Conservation (phyloP, 805 yeast species). For the Ogataea dorogensis region DNA sequence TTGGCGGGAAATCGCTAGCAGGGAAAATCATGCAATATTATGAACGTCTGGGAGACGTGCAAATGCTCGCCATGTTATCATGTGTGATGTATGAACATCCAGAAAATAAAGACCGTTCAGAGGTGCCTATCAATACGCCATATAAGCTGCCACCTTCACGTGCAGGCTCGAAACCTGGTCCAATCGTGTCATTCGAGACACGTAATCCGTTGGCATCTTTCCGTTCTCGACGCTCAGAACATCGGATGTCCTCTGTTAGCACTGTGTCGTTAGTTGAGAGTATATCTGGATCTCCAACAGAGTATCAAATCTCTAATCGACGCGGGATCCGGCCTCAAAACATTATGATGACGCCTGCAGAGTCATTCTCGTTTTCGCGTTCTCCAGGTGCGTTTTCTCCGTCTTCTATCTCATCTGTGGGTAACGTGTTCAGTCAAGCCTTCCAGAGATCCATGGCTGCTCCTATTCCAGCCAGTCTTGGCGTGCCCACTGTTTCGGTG, state of each 20-base stretch:
- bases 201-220: slow-evolving; percentile 13
- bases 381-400: slow-evolving; percentile 16
- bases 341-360: slow-evolving; percentile 9
- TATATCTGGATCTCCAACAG: slow-evolving; percentile 31
- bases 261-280: slow-evolving; percentile 26
- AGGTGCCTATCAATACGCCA: slow-evolving; percentile 49
- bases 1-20: slow-evolving; percentile 68
- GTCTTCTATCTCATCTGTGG: slow-evolving; percentile 16
- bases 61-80: slow-evolving; percentile 87
- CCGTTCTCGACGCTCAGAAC: slow-evolving; percentile 10
- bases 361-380: slow-evolving; percentile 10
- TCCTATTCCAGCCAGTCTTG: neutral
- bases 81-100: slow-evolving; percentile 60
- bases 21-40: slow-evolving; percentile 61
- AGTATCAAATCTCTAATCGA: slow-evolving; percentile 28
- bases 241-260: slow-evolving; percentile 25
- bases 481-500: slow-evolving; percentile 38
- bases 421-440: slow-evolving; percentile 26
- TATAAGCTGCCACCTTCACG: slow-evolving; percentile 22
- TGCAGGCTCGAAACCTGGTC: neutral
- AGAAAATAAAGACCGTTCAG: slow-evolving; percentile 25
- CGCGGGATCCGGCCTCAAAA: slow-evolving; percentile 27
- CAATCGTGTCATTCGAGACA: slow-evolving; percentile 13
- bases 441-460: slow-evolving; percentile 20
- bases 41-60: slow-evolving; percentile 64